Base-by-base conservation (phyloP, 768 basidiomycete genomes). In the Auriscalpium microsporum region DNA sequence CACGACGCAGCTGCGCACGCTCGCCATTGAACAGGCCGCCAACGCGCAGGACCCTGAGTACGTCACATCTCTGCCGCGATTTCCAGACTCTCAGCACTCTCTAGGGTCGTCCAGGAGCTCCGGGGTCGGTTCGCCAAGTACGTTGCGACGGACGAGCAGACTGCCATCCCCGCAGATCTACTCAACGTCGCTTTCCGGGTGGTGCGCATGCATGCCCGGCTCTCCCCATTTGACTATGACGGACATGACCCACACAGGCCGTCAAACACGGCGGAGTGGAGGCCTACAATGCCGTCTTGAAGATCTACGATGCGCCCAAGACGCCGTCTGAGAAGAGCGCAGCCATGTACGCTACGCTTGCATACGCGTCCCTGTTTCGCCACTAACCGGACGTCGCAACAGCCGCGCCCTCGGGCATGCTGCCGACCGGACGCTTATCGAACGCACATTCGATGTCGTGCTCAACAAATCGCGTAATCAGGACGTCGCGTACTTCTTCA, bases 141-240 rank as follows among this genome's bases (percentile, higher is more conserved):
- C 67, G 68, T 86, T 62, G 76, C 80, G 56, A 87, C 82, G 13
- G 81, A 81, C 8, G 88, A 95, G 64, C 81, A 86, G 62, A 85
- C 84, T 0, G 74, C 69, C 52, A 90, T 98, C 61, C 90, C 91
- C 8, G 78, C 82, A 28, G 94, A 97, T 70, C 70, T 98, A 46
- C 79, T 86, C 61, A 64, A 73, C 35, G 70, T 76, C 44, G 80
- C 81, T 42, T 84, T 76, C 67, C 61, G 65, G 28, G 74, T 70
- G 51, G 86, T 87, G 60, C 21, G 53, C 21, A 28, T 28, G 28
- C 14, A 79, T 65, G 8, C 13, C 17, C 28, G 16, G 3, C 33
- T 35, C 9, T 28, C 4, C 10, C 21, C 17, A 3, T 63, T 11
- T 42, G 45, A 42, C 52, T 36, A 52, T n/a, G n/a, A n/a, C n/a